These are phyloP conservation scores for Fusarium cyanostomum DNA, from an alignment of 2,329 filamentous ascomycete species.

Conservation along the genomic window DNA sequence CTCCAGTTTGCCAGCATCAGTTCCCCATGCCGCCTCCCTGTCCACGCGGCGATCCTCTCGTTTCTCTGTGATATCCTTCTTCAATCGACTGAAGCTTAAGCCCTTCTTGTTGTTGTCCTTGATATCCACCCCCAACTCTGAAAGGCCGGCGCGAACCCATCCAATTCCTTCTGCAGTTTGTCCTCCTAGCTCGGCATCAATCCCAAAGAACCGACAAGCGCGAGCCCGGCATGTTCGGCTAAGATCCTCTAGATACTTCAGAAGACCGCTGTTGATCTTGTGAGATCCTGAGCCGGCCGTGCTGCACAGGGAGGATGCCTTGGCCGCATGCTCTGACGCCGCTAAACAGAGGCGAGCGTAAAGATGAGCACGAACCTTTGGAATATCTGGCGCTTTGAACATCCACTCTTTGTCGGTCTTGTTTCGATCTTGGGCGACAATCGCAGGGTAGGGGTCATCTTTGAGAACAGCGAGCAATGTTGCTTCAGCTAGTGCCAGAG, in stretches of 20 bases:
- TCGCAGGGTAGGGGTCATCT: conserved; percentile 90
- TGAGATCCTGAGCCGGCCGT: conserved; percentile 51
- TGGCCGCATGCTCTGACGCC: conserved; percentile 85
- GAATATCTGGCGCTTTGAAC: conserved; percentile 88
- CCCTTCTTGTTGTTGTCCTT: conserved; percentile 62
- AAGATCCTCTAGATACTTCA: conserved; percentile 80
- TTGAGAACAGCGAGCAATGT: conserved; percentile 91
- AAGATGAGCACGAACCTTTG: conserved; percentile 87
- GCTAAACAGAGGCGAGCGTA: conserved; percentile 89
- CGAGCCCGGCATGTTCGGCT: conserved; percentile 80
- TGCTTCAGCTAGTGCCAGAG: conserved; percentile 83
- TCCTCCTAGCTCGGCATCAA: conserved; percentile 85
- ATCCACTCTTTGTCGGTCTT: conserved; percentile 93
- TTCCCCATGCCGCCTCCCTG: conserved; percentile 77
- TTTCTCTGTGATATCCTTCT: conserved; percentile 79
- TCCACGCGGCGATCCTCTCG: conserved; percentile 83
- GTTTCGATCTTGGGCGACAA: conserved; percentile 83
- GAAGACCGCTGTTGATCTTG: conserved; percentile 71
- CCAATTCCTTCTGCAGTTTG: conserved; percentile 86
- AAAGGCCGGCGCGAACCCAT: conserved; percentile 82
- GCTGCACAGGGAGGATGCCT: conserved; percentile 66
- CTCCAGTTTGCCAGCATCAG: conserved; percentile 85
- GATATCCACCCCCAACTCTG: conserved; percentile 74
- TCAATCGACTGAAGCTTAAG: conserved; percentile 68
- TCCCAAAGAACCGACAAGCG: conserved; percentile 88